Percentiles rank a stretch among this genome's conserved stretches.
Evolutionary conservation across 108 stramenopile species (phyloP).

Genomic region (Cyclostephanos tholiformis): DNA sequence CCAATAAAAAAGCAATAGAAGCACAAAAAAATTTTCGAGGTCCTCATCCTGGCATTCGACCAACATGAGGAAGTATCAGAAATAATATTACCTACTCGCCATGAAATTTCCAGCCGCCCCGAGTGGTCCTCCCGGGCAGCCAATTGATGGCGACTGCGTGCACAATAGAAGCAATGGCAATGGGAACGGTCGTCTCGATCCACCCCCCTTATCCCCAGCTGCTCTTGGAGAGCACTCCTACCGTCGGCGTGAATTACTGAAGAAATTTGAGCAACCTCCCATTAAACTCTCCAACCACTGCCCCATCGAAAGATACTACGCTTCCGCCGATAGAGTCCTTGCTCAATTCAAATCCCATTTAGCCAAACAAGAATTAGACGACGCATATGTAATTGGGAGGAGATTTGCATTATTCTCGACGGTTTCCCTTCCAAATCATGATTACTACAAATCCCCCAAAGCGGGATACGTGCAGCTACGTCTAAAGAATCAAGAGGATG

Average conservation of each 20-base stretch:
- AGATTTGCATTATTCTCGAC: conserved; percentile 77
- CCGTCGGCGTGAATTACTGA: conserved; percentile 39
- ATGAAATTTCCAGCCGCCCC: conserved; percentile 13
- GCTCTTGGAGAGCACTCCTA: conserved; percentile 31
- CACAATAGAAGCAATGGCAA: background rate
- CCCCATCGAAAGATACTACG: conserved; percentile 74
- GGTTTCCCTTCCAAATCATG: conserved; percentile 67
- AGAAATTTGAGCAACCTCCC: conserved; percentile 30
- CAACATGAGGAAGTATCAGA: no score
- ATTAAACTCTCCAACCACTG: conserved; percentile 69
- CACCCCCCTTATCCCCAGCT: background rate
- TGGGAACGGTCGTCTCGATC: conserved; percentile 4
- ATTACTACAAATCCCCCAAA: conserved; percentile 66
- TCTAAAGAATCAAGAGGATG: conserved; percentile 56
- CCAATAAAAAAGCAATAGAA: no score
- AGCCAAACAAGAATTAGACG: conserved; percentile 55
- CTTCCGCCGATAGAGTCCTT: conserved; percentile 73
- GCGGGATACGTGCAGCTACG: conserved; percentile 30
- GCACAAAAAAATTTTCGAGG: no score
- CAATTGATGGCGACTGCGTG: background rate
- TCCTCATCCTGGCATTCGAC: background rate
- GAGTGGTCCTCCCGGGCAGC: conserved; percentile 7
- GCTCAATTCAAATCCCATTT: conserved; percentile 55
- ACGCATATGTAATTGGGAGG: conserved; percentile 80
- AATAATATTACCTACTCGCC: no score